These are phyloP conservation scores for Mariannaea sp. DNA, from an alignment of 2,329 filamentous ascomycete genomes.

Conservation along the genomic window DNA sequence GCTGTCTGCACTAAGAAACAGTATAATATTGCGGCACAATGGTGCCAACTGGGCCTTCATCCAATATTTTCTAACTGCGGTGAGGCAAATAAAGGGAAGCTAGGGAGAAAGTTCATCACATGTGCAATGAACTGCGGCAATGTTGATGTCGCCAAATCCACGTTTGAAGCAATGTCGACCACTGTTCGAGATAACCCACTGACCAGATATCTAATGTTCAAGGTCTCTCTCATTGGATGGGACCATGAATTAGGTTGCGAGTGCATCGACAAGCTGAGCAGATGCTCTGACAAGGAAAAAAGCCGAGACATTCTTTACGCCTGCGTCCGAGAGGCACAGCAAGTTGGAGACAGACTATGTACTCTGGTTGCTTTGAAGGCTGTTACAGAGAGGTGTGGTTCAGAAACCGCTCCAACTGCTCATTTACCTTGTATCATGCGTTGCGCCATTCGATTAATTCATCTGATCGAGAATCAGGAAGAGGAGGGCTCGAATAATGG, in stretches of 20 bases:
- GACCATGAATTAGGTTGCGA: constrained; percentile 64
- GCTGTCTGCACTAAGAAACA: constrained; percentile 56
- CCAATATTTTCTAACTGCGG: constrained; percentile 68
- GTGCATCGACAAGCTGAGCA: constrained; percentile 66
- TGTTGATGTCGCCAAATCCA: constrained; percentile 28
- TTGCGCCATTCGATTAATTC: constrained; percentile 59
- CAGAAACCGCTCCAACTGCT: constrained; percentile 23
- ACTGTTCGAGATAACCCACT: constrained; percentile 62
- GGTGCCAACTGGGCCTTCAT: constrained; percentile 74
- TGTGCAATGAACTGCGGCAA: constrained; percentile 62
- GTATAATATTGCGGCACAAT: constrained; percentile 62
- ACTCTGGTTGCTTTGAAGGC: constrained; percentile 49
- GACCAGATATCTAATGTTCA: constrained; percentile 77
- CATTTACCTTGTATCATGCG: constrained; percentile 47
- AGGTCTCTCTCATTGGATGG: constrained; percentile 64
- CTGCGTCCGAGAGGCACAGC: constrained; percentile 77
- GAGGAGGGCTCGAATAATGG: constrained; percentile 6
- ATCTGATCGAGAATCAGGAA: constrained; percentile 47
- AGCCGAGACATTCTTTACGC: constrained; percentile 71
- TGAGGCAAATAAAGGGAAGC: constrained; percentile 67
- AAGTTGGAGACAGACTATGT: constrained; percentile 63
- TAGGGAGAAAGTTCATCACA: constrained; percentile 73
- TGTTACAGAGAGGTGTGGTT: constrained; percentile 37
- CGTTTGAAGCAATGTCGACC: constrained; percentile 64
- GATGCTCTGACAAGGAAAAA: constrained; percentile 53